These are phyloP conservation scores for Phialocephala subalpina DNA, from an alignment of 2,329 filamentous ascomycete genomes.

Conservation along the genomic window DNA sequence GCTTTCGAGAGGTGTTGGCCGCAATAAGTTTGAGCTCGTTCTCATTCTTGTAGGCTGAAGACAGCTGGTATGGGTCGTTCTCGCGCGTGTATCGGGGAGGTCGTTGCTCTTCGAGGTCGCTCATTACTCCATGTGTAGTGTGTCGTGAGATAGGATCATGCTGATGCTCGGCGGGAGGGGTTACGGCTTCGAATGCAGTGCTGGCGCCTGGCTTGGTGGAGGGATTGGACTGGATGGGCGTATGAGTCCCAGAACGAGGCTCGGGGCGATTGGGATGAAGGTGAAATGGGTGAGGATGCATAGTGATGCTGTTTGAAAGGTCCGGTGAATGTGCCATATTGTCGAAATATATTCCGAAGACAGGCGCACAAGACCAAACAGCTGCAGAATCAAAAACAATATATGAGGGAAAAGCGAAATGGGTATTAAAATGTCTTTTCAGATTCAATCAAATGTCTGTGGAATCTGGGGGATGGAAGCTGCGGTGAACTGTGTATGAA, in stretches of 20 bases:
- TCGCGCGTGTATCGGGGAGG: conserved; percentile 49
- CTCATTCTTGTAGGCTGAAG: conserved; percentile 78
- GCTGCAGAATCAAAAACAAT: conserved; percentile 3
- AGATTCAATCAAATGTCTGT: neutral
- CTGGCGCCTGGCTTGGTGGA: conserved; percentile 47
- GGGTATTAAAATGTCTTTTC: neutral
- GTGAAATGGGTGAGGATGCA: conserved; percentile 43
- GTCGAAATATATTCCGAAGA: conserved; percentile 9
- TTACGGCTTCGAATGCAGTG: conserved; percentile 50
- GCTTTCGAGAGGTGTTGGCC: conserved; percentile 82
- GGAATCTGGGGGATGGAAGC: neutral
- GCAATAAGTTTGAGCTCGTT: conserved; percentile 80
- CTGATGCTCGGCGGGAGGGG: conserved; percentile 35
- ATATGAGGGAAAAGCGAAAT: neutral
- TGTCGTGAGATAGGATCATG: conserved; percentile 42
- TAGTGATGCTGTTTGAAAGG: conserved; percentile 42
- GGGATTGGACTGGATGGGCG: conserved; percentile 34
- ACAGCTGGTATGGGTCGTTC: conserved; percentile 84
- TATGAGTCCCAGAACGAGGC: conserved; percentile 35
- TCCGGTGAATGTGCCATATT: conserved; percentile 37
- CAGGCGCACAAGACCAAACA: neutral
- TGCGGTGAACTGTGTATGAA: neutral
- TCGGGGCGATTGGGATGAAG: conserved; percentile 39
- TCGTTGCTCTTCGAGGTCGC: conserved; percentile 52
- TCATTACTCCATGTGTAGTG: conserved; percentile 31